phyloP scores from a whole-genome alignment of 208 protist species.

The Acanthamoeba lenticulata region DNA sequence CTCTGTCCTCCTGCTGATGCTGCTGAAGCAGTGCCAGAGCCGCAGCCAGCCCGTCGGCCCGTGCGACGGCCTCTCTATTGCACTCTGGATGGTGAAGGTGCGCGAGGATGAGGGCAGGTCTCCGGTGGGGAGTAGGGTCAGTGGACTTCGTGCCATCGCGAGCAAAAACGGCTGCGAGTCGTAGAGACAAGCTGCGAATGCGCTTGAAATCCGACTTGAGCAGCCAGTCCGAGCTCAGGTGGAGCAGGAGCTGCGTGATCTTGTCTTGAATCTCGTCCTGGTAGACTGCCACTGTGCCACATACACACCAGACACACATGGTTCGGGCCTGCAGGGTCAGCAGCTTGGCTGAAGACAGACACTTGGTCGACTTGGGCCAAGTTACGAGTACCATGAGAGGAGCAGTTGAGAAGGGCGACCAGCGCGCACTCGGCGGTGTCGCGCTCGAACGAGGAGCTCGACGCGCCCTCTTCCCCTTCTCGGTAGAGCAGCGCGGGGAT shows the following conservation, averaged over 20 bases:
- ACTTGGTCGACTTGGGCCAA: not conserved
- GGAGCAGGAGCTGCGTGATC: not conserved
- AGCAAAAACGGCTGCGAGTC: not conserved
- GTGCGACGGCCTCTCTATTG: not conserved
- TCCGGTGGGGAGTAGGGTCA: not conserved
- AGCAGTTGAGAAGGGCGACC: conserved; percentile 15
- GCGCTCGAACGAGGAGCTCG: conserved; percentile 12
- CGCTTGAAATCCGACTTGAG: conserved; percentile 46
- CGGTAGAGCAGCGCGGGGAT: not conserved
- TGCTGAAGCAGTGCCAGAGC: not conserved
- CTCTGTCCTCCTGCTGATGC: not conserved
- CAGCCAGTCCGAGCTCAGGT: conserved; percentile 3
- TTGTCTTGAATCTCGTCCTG: not conserved
- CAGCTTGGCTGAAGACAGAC: not conserved
- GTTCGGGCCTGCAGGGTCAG: not conserved
- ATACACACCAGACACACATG: not conserved
- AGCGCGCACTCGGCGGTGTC: conserved; percentile 21
- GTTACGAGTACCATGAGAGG: not conserved
- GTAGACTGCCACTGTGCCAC: conserved; percentile 32
- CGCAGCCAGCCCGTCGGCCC: not conserved
- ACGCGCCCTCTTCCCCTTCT: not conserved
- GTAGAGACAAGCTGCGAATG: not conserved
- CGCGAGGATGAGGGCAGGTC: not conserved
- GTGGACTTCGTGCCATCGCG: not conserved
- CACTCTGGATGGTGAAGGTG: no score